phyloP scores from a whole-genome alignment of 2,329 filamentous ascomycete species.

The Leptographium flavum region DNA sequence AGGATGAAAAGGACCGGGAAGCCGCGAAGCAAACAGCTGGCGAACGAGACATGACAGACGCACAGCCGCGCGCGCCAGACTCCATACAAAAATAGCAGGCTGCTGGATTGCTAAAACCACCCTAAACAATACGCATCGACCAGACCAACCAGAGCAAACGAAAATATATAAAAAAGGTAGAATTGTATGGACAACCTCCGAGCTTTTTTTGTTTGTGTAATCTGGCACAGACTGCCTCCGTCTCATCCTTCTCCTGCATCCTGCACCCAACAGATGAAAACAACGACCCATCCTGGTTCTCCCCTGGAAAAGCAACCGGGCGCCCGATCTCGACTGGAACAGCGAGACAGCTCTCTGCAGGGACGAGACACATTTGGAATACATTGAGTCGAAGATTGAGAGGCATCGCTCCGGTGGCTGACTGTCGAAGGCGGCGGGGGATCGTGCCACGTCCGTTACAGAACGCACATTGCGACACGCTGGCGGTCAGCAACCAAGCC shows the following conservation, averaged over 20 bases:
- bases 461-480: background rate
- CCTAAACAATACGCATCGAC: conserved; percentile 1
- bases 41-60: no score
- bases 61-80: no score
- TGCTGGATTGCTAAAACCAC: no score
- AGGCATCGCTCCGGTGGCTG: conserved; percentile 27
- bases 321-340: conserved; percentile 35
- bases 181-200: conserved; percentile 43
- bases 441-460: conserved; percentile 13
- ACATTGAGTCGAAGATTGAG: conserved; percentile 27
- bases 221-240: conserved; percentile 3
- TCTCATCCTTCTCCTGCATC: background rate
- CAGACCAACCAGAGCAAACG: conserved; percentile 12
- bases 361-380: conserved; percentile 38
- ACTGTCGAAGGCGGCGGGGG: conserved; percentile 28
- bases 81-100: background rate
- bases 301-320: conserved; percentile 26
- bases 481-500: background rate
- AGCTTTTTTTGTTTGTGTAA: conserved; percentile 4
- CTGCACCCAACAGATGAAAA: conserved; percentile 2
- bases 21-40: no score
- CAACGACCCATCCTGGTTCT: conserved; percentile 1
- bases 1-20: conserved; percentile 5
- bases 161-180: conserved; percentile 29
- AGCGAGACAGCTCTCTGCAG: conserved; percentile 37